Evolutionary conservation across 2,329 filamentous ascomycete genomes (phyloP).

Genomic region (Bipolaris victoriae): DNA sequence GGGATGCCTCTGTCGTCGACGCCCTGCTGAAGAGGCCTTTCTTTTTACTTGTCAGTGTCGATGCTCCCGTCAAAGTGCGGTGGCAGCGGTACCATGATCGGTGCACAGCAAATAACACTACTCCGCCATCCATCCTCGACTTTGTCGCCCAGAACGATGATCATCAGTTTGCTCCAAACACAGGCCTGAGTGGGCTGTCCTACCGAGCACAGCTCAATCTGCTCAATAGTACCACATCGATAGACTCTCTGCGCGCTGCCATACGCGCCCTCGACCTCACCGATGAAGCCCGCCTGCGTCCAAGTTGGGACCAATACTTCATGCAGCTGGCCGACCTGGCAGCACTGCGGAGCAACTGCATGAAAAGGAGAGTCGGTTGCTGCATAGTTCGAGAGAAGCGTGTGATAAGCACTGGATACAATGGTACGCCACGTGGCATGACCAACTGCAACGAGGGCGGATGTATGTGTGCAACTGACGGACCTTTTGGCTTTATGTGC

Average conservation of each 20-base stretch:
- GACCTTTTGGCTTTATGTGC: neutral
- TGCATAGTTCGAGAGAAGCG: conserved; percentile 85
- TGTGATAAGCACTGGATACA: conserved; percentile 95
- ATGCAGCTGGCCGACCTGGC: conserved; percentile 96
- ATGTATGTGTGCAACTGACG: conserved; percentile 57
- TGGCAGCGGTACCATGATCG: conserved; percentile 77
- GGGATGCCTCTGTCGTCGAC: conserved; percentile 74
- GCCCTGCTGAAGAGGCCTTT: conserved; percentile 80
- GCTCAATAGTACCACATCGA: conserved; percentile 78
- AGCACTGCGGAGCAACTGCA: conserved; percentile 91
- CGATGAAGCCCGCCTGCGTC: conserved; percentile 79
- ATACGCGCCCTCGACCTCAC: conserved; percentile 77
- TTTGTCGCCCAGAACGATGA: conserved; percentile 71
- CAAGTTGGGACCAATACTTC: conserved; percentile 96
- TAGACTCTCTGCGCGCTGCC: conserved; percentile 73
- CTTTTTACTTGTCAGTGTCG: conserved; percentile 90
- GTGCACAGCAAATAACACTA: conserved; percentile 56
- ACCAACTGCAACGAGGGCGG: conserved; percentile 92
- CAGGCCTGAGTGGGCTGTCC: conserved; percentile 76
- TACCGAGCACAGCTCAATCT: conserved; percentile 82
- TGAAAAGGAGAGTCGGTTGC: conserved; percentile 96
- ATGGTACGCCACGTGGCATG: conserved; percentile 90
- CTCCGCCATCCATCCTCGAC: conserved; percentile 61
- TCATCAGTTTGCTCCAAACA: conserved; percentile 71
- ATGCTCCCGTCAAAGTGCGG: conserved; percentile 83